Evolutionary conservation across 2,329 filamentous ascomycete genomes (phyloP).

Genomic region (Pyricularia sp.): DNA sequence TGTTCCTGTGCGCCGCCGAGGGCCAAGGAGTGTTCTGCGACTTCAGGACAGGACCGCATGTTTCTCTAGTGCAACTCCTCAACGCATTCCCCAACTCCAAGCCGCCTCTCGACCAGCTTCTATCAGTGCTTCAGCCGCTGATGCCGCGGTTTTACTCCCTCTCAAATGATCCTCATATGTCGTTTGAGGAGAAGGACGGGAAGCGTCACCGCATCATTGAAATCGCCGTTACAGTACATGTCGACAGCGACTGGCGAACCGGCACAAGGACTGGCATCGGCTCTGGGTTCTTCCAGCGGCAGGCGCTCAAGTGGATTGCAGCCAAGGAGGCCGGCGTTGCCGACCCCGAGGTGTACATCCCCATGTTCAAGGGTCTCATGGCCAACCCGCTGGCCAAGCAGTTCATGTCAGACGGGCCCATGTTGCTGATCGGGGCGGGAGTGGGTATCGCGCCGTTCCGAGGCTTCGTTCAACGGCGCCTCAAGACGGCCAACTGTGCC

Average conservation of each 20-base stretch:
- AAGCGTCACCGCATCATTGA: slow-evolving; percentile 73
- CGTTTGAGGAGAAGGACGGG: slow-evolving; percentile 49
- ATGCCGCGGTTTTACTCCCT: slow-evolving; percentile 99
- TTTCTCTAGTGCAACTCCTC: slow-evolving; percentile 75
- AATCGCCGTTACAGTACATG: slow-evolving; percentile 92
- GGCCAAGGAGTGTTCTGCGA: slow-evolving; percentile 91
- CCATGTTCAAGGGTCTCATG: slow-evolving; percentile 99
- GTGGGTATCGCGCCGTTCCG: slow-evolving; percentile 96
- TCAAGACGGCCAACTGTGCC: slow-evolving; percentile 89
- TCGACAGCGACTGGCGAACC: slow-evolving; percentile 64
- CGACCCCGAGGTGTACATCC: slow-evolving; percentile 56
- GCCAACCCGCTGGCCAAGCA: slow-evolving; percentile 86
- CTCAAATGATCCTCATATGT: slow-evolving; percentile 84
- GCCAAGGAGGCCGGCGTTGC: slow-evolving; percentile 48
- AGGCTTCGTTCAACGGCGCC: slow-evolving; percentile 85
- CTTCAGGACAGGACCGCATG: slow-evolving; percentile 75
- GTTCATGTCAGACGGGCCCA: slow-evolving; percentile 87
- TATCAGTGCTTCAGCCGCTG: slow-evolving; percentile 69
- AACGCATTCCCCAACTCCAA: slow-evolving; percentile 84
- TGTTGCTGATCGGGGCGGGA: slow-evolving; percentile 93
- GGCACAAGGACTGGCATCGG: slow-evolving; percentile 70
- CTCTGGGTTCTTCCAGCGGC: slow-evolving; percentile 83
- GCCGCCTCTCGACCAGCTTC: slow-evolving; percentile 70
- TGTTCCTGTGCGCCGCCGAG: slow-evolving; percentile 76
- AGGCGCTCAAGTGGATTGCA: slow-evolving; percentile 59